A percentile compares a stretch with the other conserved stretches of the same genome.
phyloP scores from a whole-genome alignment of 2,329 filamentous ascomycete genomes.

The Neofusicoccum parvum region DNA sequence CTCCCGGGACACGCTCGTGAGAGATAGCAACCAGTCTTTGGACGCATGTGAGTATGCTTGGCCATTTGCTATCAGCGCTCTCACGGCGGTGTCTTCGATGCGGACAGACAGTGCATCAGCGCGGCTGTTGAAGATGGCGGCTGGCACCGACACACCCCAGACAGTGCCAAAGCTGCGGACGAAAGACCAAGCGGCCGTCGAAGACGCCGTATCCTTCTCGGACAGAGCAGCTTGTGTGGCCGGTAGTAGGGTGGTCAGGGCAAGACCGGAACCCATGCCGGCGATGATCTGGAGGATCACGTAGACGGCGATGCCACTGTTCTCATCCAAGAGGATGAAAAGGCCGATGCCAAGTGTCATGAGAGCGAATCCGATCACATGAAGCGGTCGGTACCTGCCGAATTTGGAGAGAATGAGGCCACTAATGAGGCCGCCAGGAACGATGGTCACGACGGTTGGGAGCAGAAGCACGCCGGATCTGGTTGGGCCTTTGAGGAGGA shows the following conservation, averaged over 20 bases:
- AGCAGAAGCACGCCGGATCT: conserved; percentile 44
- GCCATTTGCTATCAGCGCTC: conserved; percentile 25
- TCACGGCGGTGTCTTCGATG: conserved; percentile 21
- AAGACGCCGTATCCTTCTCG: conserved; percentile 28
- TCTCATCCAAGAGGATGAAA: conserved; percentile 25
- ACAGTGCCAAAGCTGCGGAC: conserved; percentile 33
- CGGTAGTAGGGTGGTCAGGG: conserved; percentile 33
- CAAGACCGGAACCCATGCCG: conserved; percentile 31
- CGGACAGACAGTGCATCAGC: conserved; percentile 24
- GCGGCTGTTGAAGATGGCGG: conserved; percentile 34
- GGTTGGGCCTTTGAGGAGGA: conserved; percentile 38
- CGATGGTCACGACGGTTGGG: conserved; percentile 33
- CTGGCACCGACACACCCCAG: conserved; percentile 35
- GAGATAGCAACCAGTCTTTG: not conserved
- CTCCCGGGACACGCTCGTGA: conserved; percentile 20
- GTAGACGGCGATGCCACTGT: conserved; percentile 24
- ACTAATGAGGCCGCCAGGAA: conserved; percentile 29
- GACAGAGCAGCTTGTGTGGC: conserved; percentile 33
- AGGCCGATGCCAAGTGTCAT: conserved; percentile 29
- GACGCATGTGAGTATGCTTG: conserved; percentile 29
- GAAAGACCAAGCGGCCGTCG: conserved; percentile 34
- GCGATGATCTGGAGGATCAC: conserved; percentile 31
- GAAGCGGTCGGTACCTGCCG: conserved; percentile 27
- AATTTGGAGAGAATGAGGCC: conserved; percentile 35
- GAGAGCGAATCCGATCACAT: conserved; percentile 27